Evolutionary conservation across 306 rosid genomes (phyloP).

Genomic region (Psophocarpus tetragonolobus): DNA sequence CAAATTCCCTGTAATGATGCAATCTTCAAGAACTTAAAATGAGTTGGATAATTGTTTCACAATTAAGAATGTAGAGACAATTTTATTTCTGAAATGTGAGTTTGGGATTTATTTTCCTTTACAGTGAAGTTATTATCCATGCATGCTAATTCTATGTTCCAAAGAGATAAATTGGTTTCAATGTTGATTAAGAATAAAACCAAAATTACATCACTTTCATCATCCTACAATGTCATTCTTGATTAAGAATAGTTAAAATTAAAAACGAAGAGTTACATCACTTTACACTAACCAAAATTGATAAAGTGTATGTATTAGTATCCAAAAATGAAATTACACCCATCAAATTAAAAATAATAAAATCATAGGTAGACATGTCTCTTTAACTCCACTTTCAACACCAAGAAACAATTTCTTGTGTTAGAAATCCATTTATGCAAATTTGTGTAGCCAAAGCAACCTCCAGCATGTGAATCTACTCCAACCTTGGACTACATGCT

Average conservation of each 20-base stretch:
- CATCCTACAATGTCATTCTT: neutral
- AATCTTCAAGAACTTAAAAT: too few species aligned
- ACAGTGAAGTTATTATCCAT: neutral
- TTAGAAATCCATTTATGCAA: neutral
- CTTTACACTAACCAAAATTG: neutral
- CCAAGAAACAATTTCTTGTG: neutral
- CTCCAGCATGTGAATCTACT: neutral
- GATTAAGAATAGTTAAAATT: neutral
- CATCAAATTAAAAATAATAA: neutral
- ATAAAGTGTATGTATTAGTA: neutral
- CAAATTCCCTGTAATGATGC: neutral
- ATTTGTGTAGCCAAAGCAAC: neutral
- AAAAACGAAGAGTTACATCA: neutral
- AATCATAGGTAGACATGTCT: neutral
- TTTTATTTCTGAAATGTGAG: neutral
- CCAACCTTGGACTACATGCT: neutral
- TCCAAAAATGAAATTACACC: neutral
- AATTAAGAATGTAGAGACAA: neutral
- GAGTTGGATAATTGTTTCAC: neutral
- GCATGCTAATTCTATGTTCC: neutral
- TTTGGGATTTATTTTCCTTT: neutral
- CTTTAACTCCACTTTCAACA: neutral
- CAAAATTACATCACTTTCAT: too few species aligned
- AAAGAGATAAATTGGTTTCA: neutral
- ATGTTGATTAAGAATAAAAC: too few species aligned